These are phyloP conservation scores for Ustilago vetiveriae DNA, from an alignment of 1,284 basidiomycete genomes.

Conservation along the genomic window DNA sequence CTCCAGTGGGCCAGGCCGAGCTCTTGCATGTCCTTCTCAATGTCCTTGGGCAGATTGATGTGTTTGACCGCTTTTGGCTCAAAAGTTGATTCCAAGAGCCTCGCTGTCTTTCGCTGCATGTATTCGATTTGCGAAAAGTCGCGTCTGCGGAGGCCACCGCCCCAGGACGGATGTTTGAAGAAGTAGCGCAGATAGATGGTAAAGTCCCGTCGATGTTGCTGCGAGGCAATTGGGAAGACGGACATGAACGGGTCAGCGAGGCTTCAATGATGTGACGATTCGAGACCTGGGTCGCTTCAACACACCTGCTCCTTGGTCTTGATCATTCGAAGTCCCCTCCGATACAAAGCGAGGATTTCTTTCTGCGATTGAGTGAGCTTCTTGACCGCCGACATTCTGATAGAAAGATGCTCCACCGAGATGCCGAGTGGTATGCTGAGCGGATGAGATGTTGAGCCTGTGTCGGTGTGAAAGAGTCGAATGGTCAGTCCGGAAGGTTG, in stretches of 20 bases:
- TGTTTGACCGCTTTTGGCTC: constrained; percentile 55
- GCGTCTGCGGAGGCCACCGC: constrained; percentile 54
- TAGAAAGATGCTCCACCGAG: too few relatives aligned
- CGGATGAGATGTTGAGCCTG: too few relatives aligned
- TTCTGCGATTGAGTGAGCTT: constrained; percentile 51
- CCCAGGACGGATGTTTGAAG: constrained; percentile 62
- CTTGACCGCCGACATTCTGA: constrained; percentile 29
- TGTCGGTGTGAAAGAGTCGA: too few relatives aligned
- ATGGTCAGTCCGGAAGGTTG: too few relatives aligned
- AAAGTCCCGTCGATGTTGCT: constrained; percentile 59
- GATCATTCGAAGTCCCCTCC: constrained; percentile 57
- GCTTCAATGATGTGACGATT: too few relatives aligned
- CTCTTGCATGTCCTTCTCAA: constrained; percentile 40
- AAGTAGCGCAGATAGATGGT: constrained; percentile 64
- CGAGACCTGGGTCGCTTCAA: background rate
- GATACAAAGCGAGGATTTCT: constrained; percentile 58
- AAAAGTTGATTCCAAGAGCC: constrained; percentile 59
- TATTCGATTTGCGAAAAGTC: constrained; percentile 66
- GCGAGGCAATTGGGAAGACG: background rate
- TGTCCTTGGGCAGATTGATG: constrained; percentile 51
- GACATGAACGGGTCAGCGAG: too few relatives aligned
- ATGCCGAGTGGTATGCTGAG: background rate
- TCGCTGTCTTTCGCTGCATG: constrained; percentile 57
- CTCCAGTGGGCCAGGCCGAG: constrained; percentile 41
- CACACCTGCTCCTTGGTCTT: constrained; percentile 59